phyloP scores from a whole-genome alignment of 2,329 filamentous ascomycete genomes.

The Calonectria pseudoturangicola region DNA sequence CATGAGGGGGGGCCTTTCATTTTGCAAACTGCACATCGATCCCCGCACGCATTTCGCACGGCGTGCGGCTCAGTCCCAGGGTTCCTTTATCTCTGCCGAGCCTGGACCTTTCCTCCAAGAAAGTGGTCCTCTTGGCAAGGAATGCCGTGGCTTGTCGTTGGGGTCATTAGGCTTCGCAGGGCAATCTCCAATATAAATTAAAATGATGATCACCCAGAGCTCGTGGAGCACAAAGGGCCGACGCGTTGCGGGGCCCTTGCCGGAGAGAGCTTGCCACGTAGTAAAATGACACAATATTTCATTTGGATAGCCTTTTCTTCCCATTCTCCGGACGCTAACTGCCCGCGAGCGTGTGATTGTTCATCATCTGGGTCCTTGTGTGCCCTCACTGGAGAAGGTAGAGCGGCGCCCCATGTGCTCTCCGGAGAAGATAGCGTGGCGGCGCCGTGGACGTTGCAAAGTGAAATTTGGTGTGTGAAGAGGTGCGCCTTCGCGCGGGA shows the following conservation, averaged over 20 bases:
- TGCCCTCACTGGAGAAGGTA: too few relatives aligned
- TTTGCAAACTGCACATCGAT: neutral
- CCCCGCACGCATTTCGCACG: conserved; percentile 17
- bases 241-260: conserved; percentile 19
- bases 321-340: neutral
- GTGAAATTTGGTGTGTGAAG: conserved; percentile 24
- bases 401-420: neutral
- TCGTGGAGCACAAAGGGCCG: conserved; percentile 25
- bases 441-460: conserved; percentile 14
- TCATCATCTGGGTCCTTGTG: neutral
- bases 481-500: conserved; percentile 17
- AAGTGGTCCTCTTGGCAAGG: conserved; percentile 5
- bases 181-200: conserved; percentile 33
- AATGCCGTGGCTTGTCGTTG: conserved; percentile 13
- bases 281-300: conserved; percentile 23
- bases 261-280: neutral
- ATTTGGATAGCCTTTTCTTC: conserved; percentile 13
- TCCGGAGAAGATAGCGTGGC: neutral
- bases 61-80: conserved; percentile 16
- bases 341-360: neutral
- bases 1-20: neutral
- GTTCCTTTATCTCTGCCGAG: conserved; percentile 7
- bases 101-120: neutral
- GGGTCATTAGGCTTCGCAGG: conserved; percentile 9
- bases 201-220: conserved; percentile 29